A percentile compares a stretch with the other conserved stretches of the same genome.
Conservation (phyloP, 306 rosid species). For the Alnus glutinosa region DNA sequence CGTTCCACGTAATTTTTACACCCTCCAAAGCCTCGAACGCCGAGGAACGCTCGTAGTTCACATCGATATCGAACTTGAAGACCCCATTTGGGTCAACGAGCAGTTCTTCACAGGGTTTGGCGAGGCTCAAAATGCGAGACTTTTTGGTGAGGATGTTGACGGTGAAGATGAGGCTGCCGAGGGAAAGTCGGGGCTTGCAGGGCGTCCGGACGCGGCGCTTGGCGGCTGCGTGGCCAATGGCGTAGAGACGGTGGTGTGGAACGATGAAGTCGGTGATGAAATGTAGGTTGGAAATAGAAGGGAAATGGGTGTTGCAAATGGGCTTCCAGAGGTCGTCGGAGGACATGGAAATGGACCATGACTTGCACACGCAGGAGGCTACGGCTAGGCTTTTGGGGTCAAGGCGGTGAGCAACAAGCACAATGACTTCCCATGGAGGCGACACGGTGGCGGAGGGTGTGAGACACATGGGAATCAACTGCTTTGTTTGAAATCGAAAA, state of each 20-base stretch:
- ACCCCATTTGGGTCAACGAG: constrained; percentile 24
- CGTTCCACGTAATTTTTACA: constrained; percentile 61
- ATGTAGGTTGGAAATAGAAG: constrained; percentile 41
- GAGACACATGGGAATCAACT: neutral
- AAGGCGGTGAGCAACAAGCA: constrained; percentile 47
- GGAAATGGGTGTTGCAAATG: constrained; percentile 42
- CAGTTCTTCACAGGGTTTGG: constrained; percentile 15
- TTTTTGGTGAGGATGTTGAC: constrained; percentile 27
- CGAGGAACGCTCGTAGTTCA: neutral
- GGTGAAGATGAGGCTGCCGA: constrained; percentile 43
- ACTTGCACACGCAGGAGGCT: constrained; percentile 60
- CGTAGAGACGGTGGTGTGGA: constrained; percentile 46
- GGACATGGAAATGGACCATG: constrained; percentile 59
- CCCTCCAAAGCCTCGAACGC: constrained; percentile 24
- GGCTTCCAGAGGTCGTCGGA: constrained; percentile 64
- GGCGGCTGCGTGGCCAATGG: constrained; percentile 35
- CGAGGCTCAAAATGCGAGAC: neutral
- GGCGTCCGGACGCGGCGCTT: constrained; percentile 32
- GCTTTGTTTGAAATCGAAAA: neutral
- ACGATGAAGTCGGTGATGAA: constrained; percentile 11
- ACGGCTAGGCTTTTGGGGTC: constrained; percentile 63
- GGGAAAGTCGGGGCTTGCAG: constrained; percentile 38
- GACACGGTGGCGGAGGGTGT: constrained; percentile 2
- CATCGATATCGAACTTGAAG: constrained; percentile 43
- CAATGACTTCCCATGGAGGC: constrained; percentile 52